These are phyloP conservation scores for Panicum virgatum DNA, from an alignment of 202 grass and related monocot species.

Conservation along the genomic window DNA sequence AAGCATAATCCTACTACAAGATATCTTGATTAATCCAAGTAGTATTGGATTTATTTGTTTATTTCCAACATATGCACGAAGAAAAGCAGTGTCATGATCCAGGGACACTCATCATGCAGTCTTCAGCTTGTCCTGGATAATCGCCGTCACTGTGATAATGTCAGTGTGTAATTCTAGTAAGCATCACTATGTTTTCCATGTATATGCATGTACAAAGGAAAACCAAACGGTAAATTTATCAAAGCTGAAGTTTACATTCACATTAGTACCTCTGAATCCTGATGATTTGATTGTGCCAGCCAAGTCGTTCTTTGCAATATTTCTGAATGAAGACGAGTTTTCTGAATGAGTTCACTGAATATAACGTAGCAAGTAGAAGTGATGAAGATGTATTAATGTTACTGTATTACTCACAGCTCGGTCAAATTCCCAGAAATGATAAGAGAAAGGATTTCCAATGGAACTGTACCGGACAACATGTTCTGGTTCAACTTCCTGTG, in stretches of 20 bases:
- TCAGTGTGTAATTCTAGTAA: background rate
- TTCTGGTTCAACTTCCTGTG: constrained; percentile 66
- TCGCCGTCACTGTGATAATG: constrained; percentile 2
- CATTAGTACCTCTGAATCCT: constrained; percentile 16
- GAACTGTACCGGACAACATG: constrained; percentile 43
- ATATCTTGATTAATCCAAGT: background rate
- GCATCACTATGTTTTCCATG: background rate
- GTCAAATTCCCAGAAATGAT: constrained; percentile 49
- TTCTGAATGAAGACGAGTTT: constrained; percentile 10
- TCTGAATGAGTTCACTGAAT: background rate
- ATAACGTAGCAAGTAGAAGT: background rate
- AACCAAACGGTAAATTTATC: background rate
- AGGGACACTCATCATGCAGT: background rate
- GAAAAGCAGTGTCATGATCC: background rate
- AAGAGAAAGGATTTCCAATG: constrained; percentile 57
- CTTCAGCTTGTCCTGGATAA: constrained; percentile 33
- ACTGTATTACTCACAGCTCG: constrained; percentile 47
- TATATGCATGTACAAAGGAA: background rate
- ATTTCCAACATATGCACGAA: background rate
- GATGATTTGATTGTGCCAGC: constrained; percentile 1
- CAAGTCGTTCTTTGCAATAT: constrained; percentile 28
- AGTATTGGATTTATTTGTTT: background rate
- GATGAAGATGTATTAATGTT: background rate
- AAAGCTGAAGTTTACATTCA: background rate
- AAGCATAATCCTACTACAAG: background rate